Percentiles rank a stretch among this genome's conserved stretches.
Conservation (phyloP, 768 basidiomycete genomes). For the Termitomyces bulborhizus region DNA sequence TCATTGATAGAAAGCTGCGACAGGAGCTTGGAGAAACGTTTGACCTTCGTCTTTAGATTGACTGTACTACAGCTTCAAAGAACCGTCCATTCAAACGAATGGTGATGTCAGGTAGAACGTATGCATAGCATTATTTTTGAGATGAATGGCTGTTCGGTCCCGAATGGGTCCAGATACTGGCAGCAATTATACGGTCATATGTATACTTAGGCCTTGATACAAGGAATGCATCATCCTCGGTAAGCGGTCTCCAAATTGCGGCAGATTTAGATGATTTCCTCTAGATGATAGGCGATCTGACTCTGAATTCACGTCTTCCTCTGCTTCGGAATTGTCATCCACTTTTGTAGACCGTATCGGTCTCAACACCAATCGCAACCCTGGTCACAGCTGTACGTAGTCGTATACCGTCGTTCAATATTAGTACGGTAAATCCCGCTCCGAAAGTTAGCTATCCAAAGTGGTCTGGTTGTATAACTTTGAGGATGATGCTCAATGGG, state of each 20-base stretch:
- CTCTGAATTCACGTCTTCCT: background rate
- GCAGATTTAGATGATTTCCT: no score
- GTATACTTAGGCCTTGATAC: no score
- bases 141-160: no score
- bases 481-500: no score
- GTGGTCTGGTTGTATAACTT: background rate
- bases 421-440: background rate
- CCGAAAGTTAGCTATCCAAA: background rate
- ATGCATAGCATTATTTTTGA: no score
- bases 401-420: background rate
- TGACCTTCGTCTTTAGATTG: no score
- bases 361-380: background rate
- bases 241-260: no score
- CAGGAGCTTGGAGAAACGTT: background rate
- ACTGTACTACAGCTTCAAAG: background rate
- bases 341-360: background rate
- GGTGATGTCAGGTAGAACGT: no score
- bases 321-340: background rate
- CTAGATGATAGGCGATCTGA: no score
- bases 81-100: background rate
- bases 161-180: no score
- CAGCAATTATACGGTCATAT: no score
- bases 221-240: no score
- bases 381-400: background rate
- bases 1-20: background rate